Conservation (phyloP, 179 eudicot genomes). For the Beta macrorhiza region DNA sequence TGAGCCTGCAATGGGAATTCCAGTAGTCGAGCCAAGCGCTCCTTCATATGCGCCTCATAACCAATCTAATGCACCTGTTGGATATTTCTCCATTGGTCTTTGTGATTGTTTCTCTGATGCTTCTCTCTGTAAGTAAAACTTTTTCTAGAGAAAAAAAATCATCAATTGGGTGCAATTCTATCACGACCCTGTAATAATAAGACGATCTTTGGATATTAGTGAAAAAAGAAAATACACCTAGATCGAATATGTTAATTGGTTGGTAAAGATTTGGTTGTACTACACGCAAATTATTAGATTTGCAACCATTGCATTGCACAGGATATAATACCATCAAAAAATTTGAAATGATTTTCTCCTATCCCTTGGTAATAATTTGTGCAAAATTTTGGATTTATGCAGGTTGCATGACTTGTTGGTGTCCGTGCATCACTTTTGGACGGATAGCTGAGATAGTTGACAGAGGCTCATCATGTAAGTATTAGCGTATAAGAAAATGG, state of each 20-base stretch:
- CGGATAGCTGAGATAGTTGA: slow-evolving; percentile 55
- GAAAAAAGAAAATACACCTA: no score
- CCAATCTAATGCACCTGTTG: neutral
- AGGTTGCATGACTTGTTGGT: slow-evolving; percentile 47
- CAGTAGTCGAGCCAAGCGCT: neutral
- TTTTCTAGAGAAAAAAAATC: neutral
- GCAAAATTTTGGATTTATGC: neutral
- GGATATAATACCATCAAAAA: no score
- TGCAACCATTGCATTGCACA: no score
- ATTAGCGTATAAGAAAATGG: no score
- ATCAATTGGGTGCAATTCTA: neutral
- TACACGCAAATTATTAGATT: no score
- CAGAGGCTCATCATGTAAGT: slow-evolving; percentile 52
- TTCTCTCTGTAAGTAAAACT: slow-evolving; percentile 41
- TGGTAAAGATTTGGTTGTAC: no score
- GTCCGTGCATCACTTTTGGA: slow-evolving; percentile 56
- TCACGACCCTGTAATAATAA: no score
- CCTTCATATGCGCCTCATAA: neutral
- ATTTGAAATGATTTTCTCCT: no score
- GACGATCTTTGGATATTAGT: no score
- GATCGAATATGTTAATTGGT: no score
- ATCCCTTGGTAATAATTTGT: no score
- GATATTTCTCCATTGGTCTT: slow-evolving; percentile 50
- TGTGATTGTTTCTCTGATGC: slow-evolving; percentile 41
- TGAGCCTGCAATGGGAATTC: neutral